Percentiles rank a stretch among this genome's conserved stretches.
Evolutionary conservation across 1,284 basidiomycete genomes (phyloP).

Genomic region (Athelia sp.): DNA sequence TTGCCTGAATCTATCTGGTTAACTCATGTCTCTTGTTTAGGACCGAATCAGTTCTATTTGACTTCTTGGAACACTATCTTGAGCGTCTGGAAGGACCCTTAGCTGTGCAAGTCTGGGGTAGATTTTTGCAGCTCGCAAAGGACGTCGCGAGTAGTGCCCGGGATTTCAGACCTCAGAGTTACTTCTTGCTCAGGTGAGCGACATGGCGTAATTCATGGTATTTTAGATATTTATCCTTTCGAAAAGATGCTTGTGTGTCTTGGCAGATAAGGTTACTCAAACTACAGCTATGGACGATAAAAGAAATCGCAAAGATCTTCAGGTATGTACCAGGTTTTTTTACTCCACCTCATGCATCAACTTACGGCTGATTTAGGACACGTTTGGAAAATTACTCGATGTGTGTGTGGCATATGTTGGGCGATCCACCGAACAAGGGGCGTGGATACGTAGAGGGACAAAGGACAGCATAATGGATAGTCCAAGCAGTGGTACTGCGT

Average conservation of each 20-base stretch:
- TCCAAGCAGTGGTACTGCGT: conserved; percentile 58
- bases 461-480: conserved; percentile 47
- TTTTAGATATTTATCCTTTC: conserved; percentile 12
- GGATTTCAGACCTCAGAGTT: conserved; percentile 68
- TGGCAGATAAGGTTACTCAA: conserved; percentile 83
- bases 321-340: conserved; percentile 42
- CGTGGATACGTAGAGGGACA: conserved; percentile 70
- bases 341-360: conserved; percentile 1
- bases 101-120: conserved; percentile 88
- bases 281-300: conserved; percentile 89
- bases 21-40: too few relatives aligned
- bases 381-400: conserved; percentile 83
- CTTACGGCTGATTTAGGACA: conserved; percentile 51
- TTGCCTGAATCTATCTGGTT: too few relatives aligned
- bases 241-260: conserved; percentile 73
- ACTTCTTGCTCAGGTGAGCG: conserved; percentile 66
- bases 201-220: neutral
- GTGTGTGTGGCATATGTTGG: conserved; percentile 72
- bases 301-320: conserved; percentile 84
- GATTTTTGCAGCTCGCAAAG: conserved; percentile 76
- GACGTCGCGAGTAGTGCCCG: conserved; percentile 65
- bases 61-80: conserved; percentile 89
- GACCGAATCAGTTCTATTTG: conserved; percentile 65
- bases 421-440: conserved; percentile 69
- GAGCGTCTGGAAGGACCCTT: conserved; percentile 81